Evolutionary conservation across 192 early-diverging fungal genomes (phyloP), one percentile per base, ranked within the genome.

Genomic region (Coemansia sp.): DNA sequence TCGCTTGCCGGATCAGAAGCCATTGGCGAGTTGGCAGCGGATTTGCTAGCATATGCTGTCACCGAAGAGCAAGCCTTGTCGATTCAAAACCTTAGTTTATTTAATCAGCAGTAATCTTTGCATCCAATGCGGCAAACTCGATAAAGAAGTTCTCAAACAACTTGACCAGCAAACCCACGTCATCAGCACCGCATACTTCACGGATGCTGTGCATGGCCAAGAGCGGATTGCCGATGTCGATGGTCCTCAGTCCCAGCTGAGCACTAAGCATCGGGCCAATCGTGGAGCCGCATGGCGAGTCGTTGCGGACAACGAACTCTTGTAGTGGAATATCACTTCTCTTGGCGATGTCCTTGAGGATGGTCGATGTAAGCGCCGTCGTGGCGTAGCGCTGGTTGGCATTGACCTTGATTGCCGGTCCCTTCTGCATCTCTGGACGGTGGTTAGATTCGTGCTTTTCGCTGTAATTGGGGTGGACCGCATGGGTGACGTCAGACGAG

Each of bases 161-260:
- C 57, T 83, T 69, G 63, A 98, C 90, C 26, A 92, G 85, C 68
- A 88, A 67, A 0, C 77, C 80, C 40, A 97, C 89, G 63, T 97
- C 97, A 51, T 94, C 87, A 26, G 85, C 81, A 10, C 95, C 97
- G 56, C 87, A 86, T 11, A 82, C 83, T 73, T 99, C 95, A 45
- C 95, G 92, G 73, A 94, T 88, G 54, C 91, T 94, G 74, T 98
- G 97, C 97, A 97, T 99, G 58, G 88, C 89, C 56, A 96, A 70
- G 75, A 98, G 92, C 23, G 95, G 88, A 60, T 93, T 95, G 43
- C 97, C 95, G 36, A 98, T 87, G 80, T 99, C 93, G 79, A 98
- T 80, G 28, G 97, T 99, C 61, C 95, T 84, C 38, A 99, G 69
- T 15, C 97, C 97, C 32, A 99, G 82, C 58, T 96, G 90, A 5